Evolutionary conservation across 179 eudicot species (phyloP).

Genomic region (Heliamphora ciliata): DNA sequence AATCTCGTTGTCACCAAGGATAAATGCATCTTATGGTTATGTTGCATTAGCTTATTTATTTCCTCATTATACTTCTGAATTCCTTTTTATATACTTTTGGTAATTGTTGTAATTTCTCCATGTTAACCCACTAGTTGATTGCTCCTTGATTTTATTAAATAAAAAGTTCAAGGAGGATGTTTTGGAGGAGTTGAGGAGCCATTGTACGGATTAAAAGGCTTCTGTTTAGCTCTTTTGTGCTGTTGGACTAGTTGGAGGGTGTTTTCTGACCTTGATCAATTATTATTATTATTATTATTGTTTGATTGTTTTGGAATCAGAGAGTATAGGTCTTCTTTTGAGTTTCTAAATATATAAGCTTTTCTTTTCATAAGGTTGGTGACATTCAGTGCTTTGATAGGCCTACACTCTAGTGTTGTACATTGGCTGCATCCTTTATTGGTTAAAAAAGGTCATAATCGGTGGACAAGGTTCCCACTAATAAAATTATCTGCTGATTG

Average conservation of each 20-base stretch:
- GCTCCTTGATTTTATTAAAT: not conserved
- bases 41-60: not conserved
- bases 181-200: slow-evolving; percentile 6
- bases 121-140: not conserved
- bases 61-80: not conserved
- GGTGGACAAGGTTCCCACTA: not conserved
- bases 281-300: too few relatives aligned
- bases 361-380: not conserved
- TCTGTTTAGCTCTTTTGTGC: not conserved
- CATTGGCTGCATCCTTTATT: not conserved
- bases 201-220: not conserved
- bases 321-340: not conserved
- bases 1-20: not conserved
- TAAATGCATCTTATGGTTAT: not conserved
- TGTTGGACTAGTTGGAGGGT: not conserved
- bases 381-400: slow-evolving; percentile 6
- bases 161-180: not conserved
- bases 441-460: not conserved
- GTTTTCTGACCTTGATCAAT: not conserved
- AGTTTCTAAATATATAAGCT: not conserved
- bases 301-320: not conserved
- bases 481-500: not conserved
- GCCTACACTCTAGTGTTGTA: not conserved
- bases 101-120: not conserved
- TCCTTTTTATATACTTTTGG: not conserved